Evolutionary conservation across 495 filamentous ascomycete genomes (phyloP).

Genomic region (Tetracladium setigerum): DNA sequence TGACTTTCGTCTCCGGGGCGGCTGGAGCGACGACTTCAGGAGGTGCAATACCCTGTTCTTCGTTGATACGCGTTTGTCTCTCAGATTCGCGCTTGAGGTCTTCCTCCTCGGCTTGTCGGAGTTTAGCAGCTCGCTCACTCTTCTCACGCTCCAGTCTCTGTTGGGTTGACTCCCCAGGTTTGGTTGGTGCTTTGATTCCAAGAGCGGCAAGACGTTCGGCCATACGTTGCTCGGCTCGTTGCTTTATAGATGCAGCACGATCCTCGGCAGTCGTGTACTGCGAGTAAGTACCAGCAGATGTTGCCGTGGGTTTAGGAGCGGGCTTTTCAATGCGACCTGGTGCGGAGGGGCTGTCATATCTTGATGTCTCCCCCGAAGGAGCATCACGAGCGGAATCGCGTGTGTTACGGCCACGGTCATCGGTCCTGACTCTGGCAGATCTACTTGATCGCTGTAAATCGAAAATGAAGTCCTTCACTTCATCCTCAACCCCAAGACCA

Average conservation of each 20-base stretch:
- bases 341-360: slow-evolving; percentile 35
- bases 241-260: slow-evolving; percentile 89
- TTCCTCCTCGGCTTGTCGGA: slow-evolving; percentile 88
- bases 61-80: slow-evolving; percentile 74
- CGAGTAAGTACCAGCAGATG: slow-evolving; percentile 52
- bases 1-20: slow-evolving; percentile 37
- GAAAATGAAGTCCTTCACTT: slow-evolving; percentile 95
- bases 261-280: slow-evolving; percentile 88
- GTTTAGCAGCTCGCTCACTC: slow-evolving; percentile 76
- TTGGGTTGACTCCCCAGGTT: slow-evolving; percentile 64
- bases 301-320: slow-evolving; percentile 29
- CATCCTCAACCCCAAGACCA: slow-evolving; percentile 90
- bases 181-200: slow-evolving; percentile 73
- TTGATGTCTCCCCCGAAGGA: slow-evolving; percentile 1
- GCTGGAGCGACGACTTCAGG: slow-evolving; percentile 18
- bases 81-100: slow-evolving; percentile 86
- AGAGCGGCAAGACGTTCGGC: slow-evolving; percentile 94
- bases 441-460: slow-evolving; percentile 83
- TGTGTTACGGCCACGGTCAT: slow-evolving; percentile 43
- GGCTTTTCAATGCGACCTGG: slow-evolving; percentile 33
- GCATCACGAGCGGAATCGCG: slow-evolving; percentile 22
- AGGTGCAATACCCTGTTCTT: slow-evolving; percentile 64
- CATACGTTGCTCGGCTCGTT: slow-evolving; percentile 95
- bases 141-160: slow-evolving; percentile 85
- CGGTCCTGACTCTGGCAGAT: slow-evolving; percentile 62